phyloP scores from a whole-genome alignment of 2,329 filamentous ascomycete genomes.

The Fusarium sterilihyphosum region DNA sequence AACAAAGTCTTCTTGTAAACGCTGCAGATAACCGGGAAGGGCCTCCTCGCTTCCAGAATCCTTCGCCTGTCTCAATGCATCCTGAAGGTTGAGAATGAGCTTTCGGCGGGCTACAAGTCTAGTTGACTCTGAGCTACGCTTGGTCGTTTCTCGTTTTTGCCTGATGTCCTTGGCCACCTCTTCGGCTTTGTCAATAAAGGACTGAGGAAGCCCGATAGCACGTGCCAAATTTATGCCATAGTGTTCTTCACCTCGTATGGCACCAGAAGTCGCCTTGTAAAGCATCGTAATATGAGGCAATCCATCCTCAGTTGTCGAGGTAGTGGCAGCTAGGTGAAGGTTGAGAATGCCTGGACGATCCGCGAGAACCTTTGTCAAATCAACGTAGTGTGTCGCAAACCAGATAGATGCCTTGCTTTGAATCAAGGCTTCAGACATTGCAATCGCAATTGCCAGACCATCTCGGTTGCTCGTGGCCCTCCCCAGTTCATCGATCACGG shows the following conservation, averaged over 20 bases:
- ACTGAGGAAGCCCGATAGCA: conserved; percentile 75
- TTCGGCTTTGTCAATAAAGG: conserved; percentile 75
- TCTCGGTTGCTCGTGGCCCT: conserved; percentile 90
- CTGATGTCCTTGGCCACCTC: conserved; percentile 71
- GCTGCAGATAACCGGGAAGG: conserved; percentile 54
- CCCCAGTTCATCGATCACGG: conserved; percentile 91
- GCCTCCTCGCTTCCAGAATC: conserved; percentile 70
- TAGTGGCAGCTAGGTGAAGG: conserved; percentile 80
- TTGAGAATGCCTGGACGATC: conserved; percentile 84
- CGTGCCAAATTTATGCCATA: conserved; percentile 88
- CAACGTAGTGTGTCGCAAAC: conserved; percentile 93
- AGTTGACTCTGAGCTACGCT: conserved; percentile 66
- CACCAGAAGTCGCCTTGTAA: conserved; percentile 82
- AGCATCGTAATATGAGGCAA: conserved; percentile 80
- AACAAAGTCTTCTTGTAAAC: conserved; percentile 76
- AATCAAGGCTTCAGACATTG: conserved; percentile 88
- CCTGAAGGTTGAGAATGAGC: conserved; percentile 76
- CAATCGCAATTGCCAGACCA: conserved; percentile 87
- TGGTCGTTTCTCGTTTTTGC: conserved; percentile 64
- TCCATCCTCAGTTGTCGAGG: conserved; percentile 60
- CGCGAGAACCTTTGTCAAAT: conserved; percentile 79
- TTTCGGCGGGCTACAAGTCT: conserved; percentile 73
- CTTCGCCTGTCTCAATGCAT: conserved; percentile 75
- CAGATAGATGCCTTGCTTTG: conserved; percentile 82
- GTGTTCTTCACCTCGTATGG: conserved; percentile 70